Conservation (phyloP, 116 monocot species). For the Phalaenopsis hybrid region DNA sequence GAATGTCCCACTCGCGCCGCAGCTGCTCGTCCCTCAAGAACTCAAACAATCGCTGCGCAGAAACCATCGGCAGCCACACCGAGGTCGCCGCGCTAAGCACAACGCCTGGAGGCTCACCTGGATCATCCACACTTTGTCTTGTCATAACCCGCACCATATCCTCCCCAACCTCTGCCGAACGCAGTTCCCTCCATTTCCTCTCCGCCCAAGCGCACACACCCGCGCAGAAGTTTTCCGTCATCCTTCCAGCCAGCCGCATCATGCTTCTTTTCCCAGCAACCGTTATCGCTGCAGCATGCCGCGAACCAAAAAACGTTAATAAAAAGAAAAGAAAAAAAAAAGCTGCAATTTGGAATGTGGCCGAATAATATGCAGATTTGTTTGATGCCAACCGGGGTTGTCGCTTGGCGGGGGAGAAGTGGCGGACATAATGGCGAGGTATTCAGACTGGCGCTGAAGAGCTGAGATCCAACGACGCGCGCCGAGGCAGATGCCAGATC, state of each 20-base stretch:
- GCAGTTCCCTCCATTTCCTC: conserved; percentile 69
- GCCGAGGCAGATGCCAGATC: conserved; percentile 67
- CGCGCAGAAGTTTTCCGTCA: conserved; percentile 92
- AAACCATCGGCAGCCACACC: conserved; percentile 66
- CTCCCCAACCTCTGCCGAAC: conserved; percentile 42
- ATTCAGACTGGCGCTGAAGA: conserved; percentile 82
- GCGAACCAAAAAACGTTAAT: not conserved
- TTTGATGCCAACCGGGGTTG: conserved; percentile 20
- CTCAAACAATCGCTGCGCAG: conserved; percentile 66
- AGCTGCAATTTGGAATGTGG: not conserved
- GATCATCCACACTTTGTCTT: conserved; percentile 70
- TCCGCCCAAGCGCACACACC: conserved; percentile 79
- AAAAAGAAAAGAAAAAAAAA: not conserved
- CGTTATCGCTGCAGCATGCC: conserved; percentile 34
- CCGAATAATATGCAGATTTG: not conserved
- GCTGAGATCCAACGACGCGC: conserved; percentile 70
- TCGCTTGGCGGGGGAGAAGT: conserved; percentile 29
- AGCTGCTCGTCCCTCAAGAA: conserved; percentile 74
- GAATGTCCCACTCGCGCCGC: conserved; percentile 91
- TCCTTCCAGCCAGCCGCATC: conserved; percentile 77
- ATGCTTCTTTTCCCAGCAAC: conserved; percentile 71
- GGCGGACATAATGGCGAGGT: conserved; percentile 74
- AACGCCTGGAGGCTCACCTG: conserved; percentile 79
- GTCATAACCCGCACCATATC: conserved; percentile 86
- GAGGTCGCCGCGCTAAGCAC: conserved; percentile 88